Evolutionary conservation across 2,329 filamentous ascomycete species (phyloP).

Genomic region (Ophiostoma sp.): DNA sequence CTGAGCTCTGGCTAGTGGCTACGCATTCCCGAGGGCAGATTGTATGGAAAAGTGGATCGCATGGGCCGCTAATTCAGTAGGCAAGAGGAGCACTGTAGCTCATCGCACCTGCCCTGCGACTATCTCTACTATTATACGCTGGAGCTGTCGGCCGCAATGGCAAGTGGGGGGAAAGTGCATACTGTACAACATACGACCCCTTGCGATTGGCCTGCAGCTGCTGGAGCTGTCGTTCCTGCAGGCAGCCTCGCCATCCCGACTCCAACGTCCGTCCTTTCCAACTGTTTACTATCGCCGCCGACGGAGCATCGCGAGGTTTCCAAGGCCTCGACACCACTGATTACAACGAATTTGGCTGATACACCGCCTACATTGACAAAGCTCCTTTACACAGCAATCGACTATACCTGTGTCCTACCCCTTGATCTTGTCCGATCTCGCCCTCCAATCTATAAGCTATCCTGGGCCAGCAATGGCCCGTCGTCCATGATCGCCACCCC

Average conservation of each 20-base stretch:
- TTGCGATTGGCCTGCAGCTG: slow-evolving; percentile 11
- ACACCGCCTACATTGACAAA: not conserved
- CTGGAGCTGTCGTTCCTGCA: slow-evolving; percentile 22
- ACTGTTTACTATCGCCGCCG: not conserved
- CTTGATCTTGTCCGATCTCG: not conserved
- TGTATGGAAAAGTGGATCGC: not conserved
- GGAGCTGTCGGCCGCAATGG: slow-evolving; percentile 9
- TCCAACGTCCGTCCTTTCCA: slow-evolving; percentile 3
- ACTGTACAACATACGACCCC: slow-evolving; percentile 18
- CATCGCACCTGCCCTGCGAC: slow-evolving; percentile 16
- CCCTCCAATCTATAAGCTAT: not conserved
- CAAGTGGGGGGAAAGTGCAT: slow-evolving; percentile 15
- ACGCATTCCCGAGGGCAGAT: slow-evolving; percentile 3
- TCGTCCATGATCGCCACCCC: slow-evolving; percentile 2
- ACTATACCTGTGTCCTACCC: not conserved
- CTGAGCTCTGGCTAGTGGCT: slow-evolving; percentile 8
- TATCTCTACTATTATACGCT: not conserved
- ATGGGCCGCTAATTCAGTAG: not conserved
- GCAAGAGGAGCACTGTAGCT: slow-evolving; percentile 12
- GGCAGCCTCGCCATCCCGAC: slow-evolving; percentile 25
- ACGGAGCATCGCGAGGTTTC: not conserved
- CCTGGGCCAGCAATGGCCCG: slow-evolving; percentile 20
- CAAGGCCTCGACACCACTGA: not conserved
- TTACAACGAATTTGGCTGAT: not conserved
- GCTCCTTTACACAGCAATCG: not conserved